A percentile compares a stretch with the other conserved stretches of the same genome.
Evolutionary conservation across 2,329 filamentous ascomycete species (phyloP).

Genomic region (Exophiala xenobiotica): DNA sequence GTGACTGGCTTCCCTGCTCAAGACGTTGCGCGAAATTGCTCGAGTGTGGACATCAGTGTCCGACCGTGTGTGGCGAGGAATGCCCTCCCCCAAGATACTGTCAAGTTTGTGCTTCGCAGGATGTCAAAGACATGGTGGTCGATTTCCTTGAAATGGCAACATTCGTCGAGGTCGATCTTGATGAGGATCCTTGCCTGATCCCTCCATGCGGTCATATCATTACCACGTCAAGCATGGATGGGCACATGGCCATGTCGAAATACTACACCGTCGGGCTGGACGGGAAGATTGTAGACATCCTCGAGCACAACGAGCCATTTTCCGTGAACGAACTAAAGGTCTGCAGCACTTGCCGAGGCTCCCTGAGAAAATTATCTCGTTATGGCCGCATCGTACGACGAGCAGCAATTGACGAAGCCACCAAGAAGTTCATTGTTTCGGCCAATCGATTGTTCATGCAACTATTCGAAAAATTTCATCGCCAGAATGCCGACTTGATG

Average conservation of each 20-base stretch:
- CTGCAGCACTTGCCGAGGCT: conserved; percentile 60
- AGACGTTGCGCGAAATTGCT: conserved; percentile 56
- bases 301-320: conserved; percentile 46
- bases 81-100: conserved; percentile 58
- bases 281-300: conserved; percentile 31
- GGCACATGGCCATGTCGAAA: conserved; percentile 53
- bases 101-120: conserved; percentile 45
- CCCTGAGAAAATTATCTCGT: conserved; percentile 56
- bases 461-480: conserved; percentile 39
- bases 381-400: conserved; percentile 63
- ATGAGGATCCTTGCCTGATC: conserved; percentile 62
- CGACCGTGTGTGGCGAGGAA: conserved; percentile 62
- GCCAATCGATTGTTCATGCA: conserved; percentile 45
- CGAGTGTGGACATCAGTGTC: conserved; percentile 63
- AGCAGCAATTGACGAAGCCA: conserved; percentile 61
- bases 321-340: conserved; percentile 50
- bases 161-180: conserved; percentile 60
- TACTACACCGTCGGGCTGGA: conserved; percentile 30
- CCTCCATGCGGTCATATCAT: conserved; percentile 64
- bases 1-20: conserved; percentile 65
- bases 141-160: conserved; percentile 56
- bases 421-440: conserved; percentile 63
- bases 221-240: conserved; percentile 61
- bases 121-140: conserved; percentile 50
- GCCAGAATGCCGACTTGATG: not conserved